phyloP scores from a whole-genome alignment of 495 filamentous ascomycete genomes.

The Penicillium ucsense region DNA sequence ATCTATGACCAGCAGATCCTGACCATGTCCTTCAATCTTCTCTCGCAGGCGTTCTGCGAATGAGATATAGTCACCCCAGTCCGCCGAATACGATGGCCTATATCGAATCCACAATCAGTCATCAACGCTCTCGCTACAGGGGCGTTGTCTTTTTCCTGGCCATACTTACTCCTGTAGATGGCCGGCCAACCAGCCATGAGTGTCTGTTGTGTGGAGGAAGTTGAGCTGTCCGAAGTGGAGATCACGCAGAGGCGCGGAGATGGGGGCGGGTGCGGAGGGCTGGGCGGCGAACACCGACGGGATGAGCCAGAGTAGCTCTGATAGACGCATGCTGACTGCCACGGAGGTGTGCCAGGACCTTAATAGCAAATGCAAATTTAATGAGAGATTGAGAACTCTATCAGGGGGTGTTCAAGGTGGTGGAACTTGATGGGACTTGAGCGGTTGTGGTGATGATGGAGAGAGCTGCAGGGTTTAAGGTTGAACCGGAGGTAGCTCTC shows the following conservation, averaged over 20 bases:
- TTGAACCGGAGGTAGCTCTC: too few species aligned
- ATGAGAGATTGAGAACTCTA: too few species aligned
- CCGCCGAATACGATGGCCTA: slow-evolving; percentile 80
- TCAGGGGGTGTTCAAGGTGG: too few species aligned
- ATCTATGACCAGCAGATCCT: slow-evolving; percentile 82
- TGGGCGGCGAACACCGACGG: slow-evolving; percentile 48
- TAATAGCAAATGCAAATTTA: too few species aligned
- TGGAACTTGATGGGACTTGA: too few species aligned
- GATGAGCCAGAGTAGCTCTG: slow-evolving; percentile 17
- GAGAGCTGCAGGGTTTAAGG: too few species aligned
- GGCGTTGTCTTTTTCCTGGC: not conserved
- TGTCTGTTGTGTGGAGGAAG: slow-evolving; percentile 89
- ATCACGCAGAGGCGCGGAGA: slow-evolving; percentile 70
- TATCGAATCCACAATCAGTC: too few species aligned
- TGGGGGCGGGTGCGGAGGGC: slow-evolving; percentile 69
- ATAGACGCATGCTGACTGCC: slow-evolving; percentile 7
- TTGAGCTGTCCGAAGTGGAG: slow-evolving; percentile 88
- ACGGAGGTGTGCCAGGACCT: not conserved
- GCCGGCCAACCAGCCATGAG: slow-evolving; percentile 90
- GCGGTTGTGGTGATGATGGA: too few species aligned
- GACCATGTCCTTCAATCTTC: slow-evolving; percentile 64
- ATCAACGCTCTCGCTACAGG: too few species aligned
- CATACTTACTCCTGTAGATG: slow-evolving; percentile 73
- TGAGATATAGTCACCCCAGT: slow-evolving; percentile 97
- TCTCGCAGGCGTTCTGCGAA: slow-evolving; percentile 74